Base-by-base conservation (phyloP, 2,329 filamentous ascomycete species). In the Nannizziopsis arthrosporioides region DNA sequence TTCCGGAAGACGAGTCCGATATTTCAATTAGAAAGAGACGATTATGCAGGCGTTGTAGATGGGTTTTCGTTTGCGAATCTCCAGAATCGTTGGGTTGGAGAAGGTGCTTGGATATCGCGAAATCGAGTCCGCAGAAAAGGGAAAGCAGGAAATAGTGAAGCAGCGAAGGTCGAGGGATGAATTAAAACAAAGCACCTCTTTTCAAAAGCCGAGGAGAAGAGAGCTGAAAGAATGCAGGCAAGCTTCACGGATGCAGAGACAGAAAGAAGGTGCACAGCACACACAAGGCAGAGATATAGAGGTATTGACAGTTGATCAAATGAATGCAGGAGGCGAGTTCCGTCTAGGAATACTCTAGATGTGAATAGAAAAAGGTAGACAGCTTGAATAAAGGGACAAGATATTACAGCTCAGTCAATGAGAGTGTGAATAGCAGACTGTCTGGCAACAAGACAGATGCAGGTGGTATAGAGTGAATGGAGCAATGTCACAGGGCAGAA, bases 211-310 rank as follows among this genome's bases (percentile, higher is more conserved):
- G 34, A 44, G 14, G 34, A 30, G 35, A n/a, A 42, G 30, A 48
- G 34, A 19, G 39, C 34, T 12, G 35, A 19, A 46, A 43, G 46
- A 36, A 49, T 47, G 42, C 36, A 46, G 36, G 45, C 30, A 22
- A 34, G 32, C 37, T 36, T 40, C 35, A 41, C 37, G 35, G 22
- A 34, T 12, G 35, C 36, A 36, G 35, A 32, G 3, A 19, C 17
- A 44, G 42, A 4, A 47, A 47, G 45, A 39, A 48, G 44, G 46
- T 32, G 44, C 41, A 17, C 45, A 41, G 45, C 45, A 42, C 22
- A 27, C 22, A 27, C 45, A 3, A 36, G 44, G 36, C 36, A 47
- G 18, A 15, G 32, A 36, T 15, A 31, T n/a, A n/a, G n/a, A n/a
- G 15, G 14, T 18, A 30, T 17, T 22, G 31, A 32, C n/a, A 37